These are phyloP conservation scores for Axilococcus clingmanii DNA, from an alignment of 139 green algal genomes.

Conservation along the genomic window DNA sequence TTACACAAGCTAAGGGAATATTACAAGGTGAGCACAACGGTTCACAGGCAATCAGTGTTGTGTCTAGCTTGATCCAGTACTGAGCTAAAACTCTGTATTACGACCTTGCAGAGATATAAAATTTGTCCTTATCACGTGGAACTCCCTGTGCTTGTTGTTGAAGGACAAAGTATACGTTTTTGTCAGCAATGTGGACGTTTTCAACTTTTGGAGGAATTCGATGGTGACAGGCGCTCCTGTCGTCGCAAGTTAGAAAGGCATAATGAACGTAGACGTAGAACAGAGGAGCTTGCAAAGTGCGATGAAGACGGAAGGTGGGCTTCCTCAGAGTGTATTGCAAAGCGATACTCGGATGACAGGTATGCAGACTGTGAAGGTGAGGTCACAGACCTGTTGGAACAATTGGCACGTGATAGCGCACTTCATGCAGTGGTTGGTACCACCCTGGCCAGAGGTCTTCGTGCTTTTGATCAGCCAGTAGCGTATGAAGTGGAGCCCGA, in stretches of 20 bases:
- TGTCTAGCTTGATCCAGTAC: not conserved
- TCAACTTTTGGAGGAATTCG: constrained; percentile 32
- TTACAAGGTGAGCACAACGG: constrained; percentile 20
- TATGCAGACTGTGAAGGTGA: no score
- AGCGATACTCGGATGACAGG: no score
- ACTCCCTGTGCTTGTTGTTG: constrained; percentile 22
- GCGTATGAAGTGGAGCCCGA: no score
- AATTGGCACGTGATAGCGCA: no score
- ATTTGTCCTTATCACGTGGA: constrained; percentile 72
- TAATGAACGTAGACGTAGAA: constrained; percentile 51
- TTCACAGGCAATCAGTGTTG: not conserved
- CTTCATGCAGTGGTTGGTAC: no score
- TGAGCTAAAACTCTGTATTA: not conserved
- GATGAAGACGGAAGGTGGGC: no score
- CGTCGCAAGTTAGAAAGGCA: constrained; percentile 43
- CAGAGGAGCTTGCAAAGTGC: no score
- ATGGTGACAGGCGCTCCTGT: constrained; percentile 33
- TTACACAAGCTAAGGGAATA: constrained; percentile 32
- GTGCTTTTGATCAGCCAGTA: no score
- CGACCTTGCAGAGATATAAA: constrained; percentile 13
- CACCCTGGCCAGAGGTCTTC: no score
- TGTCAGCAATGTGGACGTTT: constrained; percentile 30
- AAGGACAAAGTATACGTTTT: constrained; percentile 30
- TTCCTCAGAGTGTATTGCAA: no score
- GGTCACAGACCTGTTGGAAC: no score